Evolutionary conservation across 2,329 filamentous ascomycete genomes (phyloP).

Genomic region (Fusarium chlamydosporum): DNA sequence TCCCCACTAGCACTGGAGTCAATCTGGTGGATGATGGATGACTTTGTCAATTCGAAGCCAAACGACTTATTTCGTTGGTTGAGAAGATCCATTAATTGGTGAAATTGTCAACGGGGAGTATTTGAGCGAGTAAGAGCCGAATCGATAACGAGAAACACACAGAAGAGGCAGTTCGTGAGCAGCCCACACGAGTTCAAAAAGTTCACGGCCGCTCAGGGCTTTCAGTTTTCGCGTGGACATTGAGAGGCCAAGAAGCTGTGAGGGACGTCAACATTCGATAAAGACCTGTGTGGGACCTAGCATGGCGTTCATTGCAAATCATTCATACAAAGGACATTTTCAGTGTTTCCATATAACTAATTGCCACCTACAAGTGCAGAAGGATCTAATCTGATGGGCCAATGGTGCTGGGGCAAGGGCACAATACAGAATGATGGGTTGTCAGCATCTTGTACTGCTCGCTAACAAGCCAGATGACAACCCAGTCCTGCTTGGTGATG

Average conservation of each 20-base stretch:
- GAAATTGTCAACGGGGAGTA: conserved; percentile 9
- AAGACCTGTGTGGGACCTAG: conserved; percentile 11
- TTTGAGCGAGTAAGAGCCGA: conserved; percentile 42
- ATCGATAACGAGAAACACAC: conserved; percentile 7
- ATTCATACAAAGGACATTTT: conserved; percentile 1
- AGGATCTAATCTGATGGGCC: conserved; percentile 35
- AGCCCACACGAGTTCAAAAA: conserved; percentile 3
- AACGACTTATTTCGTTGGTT: conserved; percentile 29
- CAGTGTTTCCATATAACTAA: not conserved
- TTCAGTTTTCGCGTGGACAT: not conserved
- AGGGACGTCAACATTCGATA: conserved; percentile 22
- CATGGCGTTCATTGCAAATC: conserved; percentile 20
- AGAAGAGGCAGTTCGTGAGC: conserved; percentile 22
- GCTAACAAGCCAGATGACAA: conserved; percentile 2
- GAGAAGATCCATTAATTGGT: conserved; percentile 16
- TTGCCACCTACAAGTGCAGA: conserved; percentile 12
- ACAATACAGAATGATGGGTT: conserved; percentile 11
- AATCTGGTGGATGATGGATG: conserved; percentile 37
- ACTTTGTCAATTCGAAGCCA: conserved; percentile 38
- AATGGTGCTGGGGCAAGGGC: conserved; percentile 14
- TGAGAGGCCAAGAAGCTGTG: conserved; percentile 4
- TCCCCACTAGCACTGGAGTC: conserved; percentile 32
- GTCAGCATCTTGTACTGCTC: conserved; percentile 13
- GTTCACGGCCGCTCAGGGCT: not conserved
- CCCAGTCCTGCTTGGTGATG: not conserved